phyloP scores from a whole-genome alignment of 805 yeast genomes.

The Ogataea kodamae region DNA sequence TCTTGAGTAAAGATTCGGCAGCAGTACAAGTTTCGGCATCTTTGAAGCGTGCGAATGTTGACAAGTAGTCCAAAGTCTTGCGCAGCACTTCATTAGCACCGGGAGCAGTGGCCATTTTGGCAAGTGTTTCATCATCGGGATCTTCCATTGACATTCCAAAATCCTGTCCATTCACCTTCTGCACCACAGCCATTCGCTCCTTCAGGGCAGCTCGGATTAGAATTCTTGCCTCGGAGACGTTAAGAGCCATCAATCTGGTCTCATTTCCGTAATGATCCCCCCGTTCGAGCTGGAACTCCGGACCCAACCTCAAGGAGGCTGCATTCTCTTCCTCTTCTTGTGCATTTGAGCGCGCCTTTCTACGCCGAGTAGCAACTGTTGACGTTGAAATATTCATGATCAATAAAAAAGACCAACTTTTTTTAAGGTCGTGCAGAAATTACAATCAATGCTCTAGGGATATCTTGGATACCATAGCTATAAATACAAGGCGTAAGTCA shows the following conservation, averaged over 20 bases:
- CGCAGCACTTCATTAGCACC: constrained; percentile 85
- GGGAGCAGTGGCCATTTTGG: constrained; percentile 55
- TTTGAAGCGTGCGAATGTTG: constrained; percentile 84
- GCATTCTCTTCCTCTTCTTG: constrained; percentile 93
- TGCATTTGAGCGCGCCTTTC: constrained; percentile 55
- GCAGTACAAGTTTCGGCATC: constrained; percentile 92
- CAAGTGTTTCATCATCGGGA: constrained; percentile 47
- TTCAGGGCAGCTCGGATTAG: constrained; percentile 86
- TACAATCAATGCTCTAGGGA: constrained; percentile 2
- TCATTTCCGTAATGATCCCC: constrained; percentile 75
- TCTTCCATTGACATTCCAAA: constrained; percentile 30
- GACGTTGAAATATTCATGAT: constrained; percentile 93
- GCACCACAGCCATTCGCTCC: constrained; percentile 59
- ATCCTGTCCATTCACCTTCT: constrained; percentile 34
- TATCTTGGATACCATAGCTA: constrained; percentile 4
- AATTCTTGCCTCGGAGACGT: constrained; percentile 84
- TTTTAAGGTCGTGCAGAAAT: constrained; percentile 6
- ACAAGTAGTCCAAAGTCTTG: constrained; percentile 83
- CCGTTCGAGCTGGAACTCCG: constrained; percentile 84
- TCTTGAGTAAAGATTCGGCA: constrained; percentile 77
- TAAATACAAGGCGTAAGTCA: constrained; percentile 12
- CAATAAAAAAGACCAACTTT: constrained; percentile 4
- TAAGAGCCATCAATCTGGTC: constrained; percentile 76
- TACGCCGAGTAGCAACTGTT: constrained; percentile 78
- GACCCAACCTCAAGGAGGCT: constrained; percentile 79